Base-by-base conservation (phyloP, 2,329 filamentous ascomycete species). In the Epichloe uncinata region DNA sequence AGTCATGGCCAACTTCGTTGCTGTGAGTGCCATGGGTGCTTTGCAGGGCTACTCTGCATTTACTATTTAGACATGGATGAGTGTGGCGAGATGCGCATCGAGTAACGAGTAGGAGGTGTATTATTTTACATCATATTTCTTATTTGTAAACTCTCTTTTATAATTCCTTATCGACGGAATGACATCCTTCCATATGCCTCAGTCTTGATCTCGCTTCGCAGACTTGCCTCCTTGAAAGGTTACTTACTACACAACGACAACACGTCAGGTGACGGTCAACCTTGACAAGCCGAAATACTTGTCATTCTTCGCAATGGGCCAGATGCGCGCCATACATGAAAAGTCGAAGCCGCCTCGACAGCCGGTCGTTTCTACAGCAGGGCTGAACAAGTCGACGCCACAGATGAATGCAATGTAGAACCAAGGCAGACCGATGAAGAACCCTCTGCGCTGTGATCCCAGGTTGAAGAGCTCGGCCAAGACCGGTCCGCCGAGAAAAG, bases 271-370 rank as follows among this genome's bases (percentile, higher is more conserved):
- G n/a, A 22, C 38, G 20, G 18, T 16, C 38, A 20, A 30, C 26
- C 8, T 30, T 30, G 26, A 30, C 26, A 30, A 30, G 26, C 8
- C 26, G 26, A 30, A 9, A 30, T 8, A 30, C 26, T 30, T 9
- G 1, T 30, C 26, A 30, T 30, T 3, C 26, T 20, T 20, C 16
- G 18, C 15, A 16, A 16, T 7, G 16, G 13, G n/a, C 13, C 16
- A 20, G 18, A 11, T 11, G 38, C 3, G 1, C 3, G 34, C 60
- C 22, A 62, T 47, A 63, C 62, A 45, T n/a, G 61, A 62, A 44
- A 64, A 63, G 42, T 64, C 62, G 13, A 64, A 64, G 2, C 62
- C 62, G 4, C 60, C 61, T 12, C 62, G 60, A 54, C 62, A 64
- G 16, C 56, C 60, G 20, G 61, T 49, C 3, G 54, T 49, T 57